A percentile compares a stretch with the other conserved stretches of the same genome.
phyloP scores from a whole-genome alignment of 306 rosid species.

The Vigna angularis region DNA sequence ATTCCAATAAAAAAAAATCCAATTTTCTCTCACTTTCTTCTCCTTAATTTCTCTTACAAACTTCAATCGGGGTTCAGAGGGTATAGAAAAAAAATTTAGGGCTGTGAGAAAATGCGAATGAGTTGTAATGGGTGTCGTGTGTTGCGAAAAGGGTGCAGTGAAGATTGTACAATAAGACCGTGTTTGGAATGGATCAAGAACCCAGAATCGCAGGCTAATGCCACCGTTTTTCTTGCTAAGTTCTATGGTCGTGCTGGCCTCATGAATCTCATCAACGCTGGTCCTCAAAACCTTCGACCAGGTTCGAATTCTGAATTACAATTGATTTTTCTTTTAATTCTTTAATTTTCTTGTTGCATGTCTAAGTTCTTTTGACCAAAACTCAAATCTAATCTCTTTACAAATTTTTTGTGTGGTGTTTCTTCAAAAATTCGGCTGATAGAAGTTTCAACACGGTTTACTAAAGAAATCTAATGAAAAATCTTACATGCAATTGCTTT shows the following conservation, averaged over 20 bases:
- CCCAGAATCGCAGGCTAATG: constrained; percentile 89
- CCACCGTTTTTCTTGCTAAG: constrained; percentile 92
- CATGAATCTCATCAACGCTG: constrained; percentile 89
- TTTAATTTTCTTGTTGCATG: neutral
- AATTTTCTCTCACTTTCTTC: neutral
- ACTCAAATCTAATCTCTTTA: no score
- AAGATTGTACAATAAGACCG: constrained; percentile 88
- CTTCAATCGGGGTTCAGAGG: neutral
- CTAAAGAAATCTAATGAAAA: no score
- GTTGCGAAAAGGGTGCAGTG: constrained; percentile 88
- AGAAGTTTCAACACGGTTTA: no score
- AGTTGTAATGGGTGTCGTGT: constrained; percentile 96
- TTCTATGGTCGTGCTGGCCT: constrained; percentile 99
- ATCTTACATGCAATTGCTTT: neutral
- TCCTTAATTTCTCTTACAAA: neutral
- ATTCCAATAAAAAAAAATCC: neutral
- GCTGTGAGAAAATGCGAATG: constrained; percentile 74
- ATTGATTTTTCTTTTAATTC: neutral
- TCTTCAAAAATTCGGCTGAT: neutral
- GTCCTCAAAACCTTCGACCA: constrained; percentile 85
- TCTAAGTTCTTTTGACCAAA: neutral
- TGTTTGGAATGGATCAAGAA: constrained; percentile 90
- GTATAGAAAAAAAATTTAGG: no score
- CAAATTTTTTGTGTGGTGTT: neutral
- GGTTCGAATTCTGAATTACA: constrained; percentile 33